phyloP scores from a whole-genome alignment of 2,329 filamentous ascomycete species.

The Aureobasidium sp. region DNA sequence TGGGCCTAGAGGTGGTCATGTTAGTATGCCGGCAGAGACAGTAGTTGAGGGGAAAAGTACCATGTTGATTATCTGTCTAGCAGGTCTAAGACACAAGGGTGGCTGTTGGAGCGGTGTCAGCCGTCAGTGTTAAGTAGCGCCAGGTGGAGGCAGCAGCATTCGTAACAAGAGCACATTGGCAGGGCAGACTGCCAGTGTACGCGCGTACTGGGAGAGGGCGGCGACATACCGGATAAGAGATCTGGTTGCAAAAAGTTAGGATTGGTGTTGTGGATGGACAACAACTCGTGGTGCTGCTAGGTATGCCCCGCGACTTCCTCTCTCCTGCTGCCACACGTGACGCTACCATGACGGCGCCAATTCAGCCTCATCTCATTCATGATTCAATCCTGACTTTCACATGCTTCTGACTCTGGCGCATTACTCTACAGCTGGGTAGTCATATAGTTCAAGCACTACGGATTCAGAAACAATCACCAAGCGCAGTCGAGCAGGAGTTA shows the following conservation, averaged over 20 bases:
- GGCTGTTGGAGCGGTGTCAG: slow-evolving; percentile 7
- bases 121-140: slow-evolving; percentile 4
- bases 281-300: not conserved
- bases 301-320: not conserved
- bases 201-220: not conserved
- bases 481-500: no score
- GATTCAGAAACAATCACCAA: no score
- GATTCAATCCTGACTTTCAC: no score
- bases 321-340: not conserved
- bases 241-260: not conserved
- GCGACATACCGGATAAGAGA: not conserved
- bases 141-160: slow-evolving; percentile 4
- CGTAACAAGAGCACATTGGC: not conserved
- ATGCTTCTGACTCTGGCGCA: no score
- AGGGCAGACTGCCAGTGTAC: not conserved
- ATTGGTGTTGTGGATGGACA: not conserved
- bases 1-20: slow-evolving; percentile 25
- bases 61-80: slow-evolving; percentile 11
- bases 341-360: not conserved
- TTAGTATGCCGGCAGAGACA: not conserved
- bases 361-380: not conserved
- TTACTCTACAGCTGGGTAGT: no score
- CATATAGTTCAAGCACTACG: no score
- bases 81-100: not conserved
- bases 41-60: not conserved